Percentiles rank a stretch among this genome's conserved stretches.
Conservation (phyloP, 1,139 yeast species). For the Suhomyces wounanorum region DNA sequence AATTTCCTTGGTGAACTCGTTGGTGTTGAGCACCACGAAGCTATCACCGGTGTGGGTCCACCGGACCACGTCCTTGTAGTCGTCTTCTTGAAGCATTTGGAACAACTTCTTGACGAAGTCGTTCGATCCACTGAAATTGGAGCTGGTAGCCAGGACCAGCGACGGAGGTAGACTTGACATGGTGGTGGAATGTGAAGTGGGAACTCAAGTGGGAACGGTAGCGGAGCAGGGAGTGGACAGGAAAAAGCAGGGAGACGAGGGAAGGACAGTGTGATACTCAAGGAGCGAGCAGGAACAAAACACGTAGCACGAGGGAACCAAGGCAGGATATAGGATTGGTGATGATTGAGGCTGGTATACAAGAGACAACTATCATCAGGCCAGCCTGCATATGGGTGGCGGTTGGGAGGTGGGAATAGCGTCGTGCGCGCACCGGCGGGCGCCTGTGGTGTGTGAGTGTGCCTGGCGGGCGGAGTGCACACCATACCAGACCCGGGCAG, state of each 20-base stretch:
- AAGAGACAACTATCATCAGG: slow-evolving; percentile 3
- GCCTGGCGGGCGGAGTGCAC: not conserved
- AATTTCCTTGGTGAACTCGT: slow-evolving; percentile 45
- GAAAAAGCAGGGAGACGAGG: not conserved
- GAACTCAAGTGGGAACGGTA: not conserved
- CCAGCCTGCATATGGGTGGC: slow-evolving; percentile 4
- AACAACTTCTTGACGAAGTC: slow-evolving; percentile 77
- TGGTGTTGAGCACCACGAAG: slow-evolving; percentile 86
- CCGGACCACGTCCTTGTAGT: slow-evolving; percentile 68
- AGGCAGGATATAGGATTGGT: not conserved
- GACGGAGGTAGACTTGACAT: slow-evolving; percentile 9
- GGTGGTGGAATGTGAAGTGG: not conserved
- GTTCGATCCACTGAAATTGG: slow-evolving; percentile 48
- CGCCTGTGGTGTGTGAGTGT: not conserved
- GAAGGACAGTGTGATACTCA: not conserved
- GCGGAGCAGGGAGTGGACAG: not conserved
- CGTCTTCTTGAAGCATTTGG: slow-evolving; percentile 82
- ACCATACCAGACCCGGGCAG: not conserved
- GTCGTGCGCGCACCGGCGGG: slow-evolving; percentile 4
- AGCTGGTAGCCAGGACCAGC: slow-evolving; percentile 9
- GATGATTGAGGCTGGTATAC: slow-evolving; percentile 3
- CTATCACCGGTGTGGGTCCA: slow-evolving; percentile 87
- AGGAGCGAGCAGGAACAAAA: not conserved
- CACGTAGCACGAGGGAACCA: not conserved
- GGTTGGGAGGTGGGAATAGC: not conserved